Percentiles rank a stretch among this genome's conserved stretches.
These are phyloP conservation scores for Exserohilum rostratum DNA, from an alignment of 2,329 filamentous ascomycete genomes.

Conservation along the genomic window DNA sequence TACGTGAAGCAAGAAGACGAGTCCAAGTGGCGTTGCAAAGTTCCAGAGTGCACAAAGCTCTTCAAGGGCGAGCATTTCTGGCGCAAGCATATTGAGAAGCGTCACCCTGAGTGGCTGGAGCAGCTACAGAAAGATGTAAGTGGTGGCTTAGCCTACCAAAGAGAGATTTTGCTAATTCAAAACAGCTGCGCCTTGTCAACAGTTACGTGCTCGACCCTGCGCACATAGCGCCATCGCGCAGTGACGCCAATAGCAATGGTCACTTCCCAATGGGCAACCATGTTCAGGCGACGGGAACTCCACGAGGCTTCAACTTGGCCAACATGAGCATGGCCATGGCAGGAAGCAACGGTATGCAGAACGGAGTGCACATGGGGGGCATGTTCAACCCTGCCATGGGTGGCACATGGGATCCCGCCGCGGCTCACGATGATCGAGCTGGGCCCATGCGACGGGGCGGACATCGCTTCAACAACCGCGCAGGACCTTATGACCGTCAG, in stretches of 20 bases:
- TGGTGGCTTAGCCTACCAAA: slow-evolving; percentile 17
- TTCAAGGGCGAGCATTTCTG: slow-evolving; percentile 98
- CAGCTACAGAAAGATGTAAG: slow-evolving; percentile 81
- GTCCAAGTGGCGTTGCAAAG: slow-evolving; percentile 94
- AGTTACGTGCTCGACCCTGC: slow-evolving; percentile 92
- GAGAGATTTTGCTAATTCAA: slow-evolving; percentile 7
- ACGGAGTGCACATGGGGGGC: slow-evolving; percentile 40
- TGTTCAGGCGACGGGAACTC: slow-evolving; percentile 75
- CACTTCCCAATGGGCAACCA: slow-evolving; percentile 88
- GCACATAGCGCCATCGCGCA: slow-evolving; percentile 90
- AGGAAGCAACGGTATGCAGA: slow-evolving; percentile 57
- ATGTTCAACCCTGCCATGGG: slow-evolving; percentile 58
- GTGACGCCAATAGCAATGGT: slow-evolving; percentile 92
- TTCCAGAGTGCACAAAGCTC: slow-evolving; percentile 92
- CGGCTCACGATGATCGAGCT: slow-evolving; percentile 45
- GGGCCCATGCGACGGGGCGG: slow-evolving; percentile 53
- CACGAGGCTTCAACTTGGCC: slow-evolving; percentile 86
- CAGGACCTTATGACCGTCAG: slow-evolving; percentile 51
- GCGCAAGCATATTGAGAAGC: slow-evolving; percentile 97
- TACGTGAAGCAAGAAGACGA: slow-evolving; percentile 97
- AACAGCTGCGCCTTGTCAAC: slow-evolving; percentile 85
- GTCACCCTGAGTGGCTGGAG: slow-evolving; percentile 87
- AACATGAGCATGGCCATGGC: slow-evolving; percentile 70
- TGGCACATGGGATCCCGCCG: slow-evolving; percentile 64
- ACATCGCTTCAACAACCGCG: slow-evolving; percentile 47